Conservation (phyloP, 2,329 filamentous ascomycete genomes). For the Xylaria arbuscula region DNA sequence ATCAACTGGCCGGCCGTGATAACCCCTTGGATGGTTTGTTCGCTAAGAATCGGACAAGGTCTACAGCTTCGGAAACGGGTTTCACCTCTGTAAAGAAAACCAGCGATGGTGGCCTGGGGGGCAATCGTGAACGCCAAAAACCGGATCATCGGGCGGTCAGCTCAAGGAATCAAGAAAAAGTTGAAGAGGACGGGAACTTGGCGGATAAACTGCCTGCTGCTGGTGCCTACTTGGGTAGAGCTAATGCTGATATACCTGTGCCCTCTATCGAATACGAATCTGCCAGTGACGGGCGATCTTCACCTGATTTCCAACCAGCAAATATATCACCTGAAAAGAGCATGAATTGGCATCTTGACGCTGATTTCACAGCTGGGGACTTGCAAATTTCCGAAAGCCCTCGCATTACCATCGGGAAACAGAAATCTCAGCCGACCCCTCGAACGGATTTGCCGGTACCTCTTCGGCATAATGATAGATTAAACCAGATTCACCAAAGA, state of each 20-base stretch:
- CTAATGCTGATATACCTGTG: slow-evolving; percentile 37
- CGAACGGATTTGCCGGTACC: slow-evolving; percentile 36
- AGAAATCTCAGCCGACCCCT: slow-evolving; percentile 24
- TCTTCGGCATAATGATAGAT: slow-evolving; percentile 50
- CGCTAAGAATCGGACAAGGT: slow-evolving; percentile 49
- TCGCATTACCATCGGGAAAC: slow-evolving; percentile 57
- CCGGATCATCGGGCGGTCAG: slow-evolving; percentile 35
- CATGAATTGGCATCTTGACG: slow-evolving; percentile 67
- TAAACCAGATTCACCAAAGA: slow-evolving; percentile 52
- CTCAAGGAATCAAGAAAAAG: slow-evolving; percentile 33
- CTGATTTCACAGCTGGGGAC: slow-evolving; percentile 68
- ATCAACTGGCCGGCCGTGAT: slow-evolving; percentile 42
- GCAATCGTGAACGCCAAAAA: slow-evolving; percentile 43
- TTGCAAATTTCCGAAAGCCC: slow-evolving; percentile 67
- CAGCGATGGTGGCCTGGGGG: slow-evolving; percentile 51
- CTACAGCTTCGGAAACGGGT: slow-evolving; percentile 53
- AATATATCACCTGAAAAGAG: slow-evolving; percentile 61
- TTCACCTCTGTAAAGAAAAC: slow-evolving; percentile 50
- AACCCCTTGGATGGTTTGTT: slow-evolving; percentile 51
- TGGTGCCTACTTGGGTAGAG: neutral
- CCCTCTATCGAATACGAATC: slow-evolving; percentile 46
- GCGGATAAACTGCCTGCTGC: slow-evolving; percentile 8
- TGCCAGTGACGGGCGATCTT: slow-evolving; percentile 41
- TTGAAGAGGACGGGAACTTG: slow-evolving; percentile 5
- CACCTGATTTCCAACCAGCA: slow-evolving; percentile 36